Percentiles rank a stretch among this genome's conserved stretches.
Evolutionary conservation across 306 rosid species (phyloP).

Genomic region (Fagus crenata): DNA sequence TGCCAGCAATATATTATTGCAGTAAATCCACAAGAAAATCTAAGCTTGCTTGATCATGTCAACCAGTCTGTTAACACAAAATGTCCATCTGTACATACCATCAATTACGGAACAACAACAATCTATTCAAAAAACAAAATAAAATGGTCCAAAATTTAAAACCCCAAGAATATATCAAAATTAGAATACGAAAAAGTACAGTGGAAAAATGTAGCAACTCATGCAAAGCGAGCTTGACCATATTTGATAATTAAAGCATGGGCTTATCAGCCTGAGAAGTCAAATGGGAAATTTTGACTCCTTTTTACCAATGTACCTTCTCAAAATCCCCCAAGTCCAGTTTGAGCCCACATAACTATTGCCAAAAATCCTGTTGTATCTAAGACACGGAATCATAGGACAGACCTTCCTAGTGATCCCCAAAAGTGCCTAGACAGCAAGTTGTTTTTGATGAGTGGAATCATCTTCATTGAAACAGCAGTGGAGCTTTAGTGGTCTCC

Average conservation of each 20-base stretch:
- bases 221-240: background rate
- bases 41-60: background rate
- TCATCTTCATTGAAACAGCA: slow-evolving; percentile 80
- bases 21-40: background rate
- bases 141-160: background rate
- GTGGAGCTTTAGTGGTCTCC: slow-evolving; percentile 51
- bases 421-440: slow-evolving; percentile 58
- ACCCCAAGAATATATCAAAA: background rate
- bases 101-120: slow-evolving; percentile 5
- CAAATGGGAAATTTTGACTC: background rate
- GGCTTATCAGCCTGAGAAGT: background rate
- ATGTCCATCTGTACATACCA: slow-evolving; percentile 37
- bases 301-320: background rate
- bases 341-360: background rate
- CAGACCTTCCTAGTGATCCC: background rate
- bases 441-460: slow-evolving; percentile 66
- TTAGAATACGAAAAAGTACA: too few relatives aligned
- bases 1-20: background rate
- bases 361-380: background rate
- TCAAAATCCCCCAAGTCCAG: background rate
- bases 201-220: background rate
- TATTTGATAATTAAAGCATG: background rate
- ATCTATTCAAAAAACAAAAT: background rate
- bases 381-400: background rate
- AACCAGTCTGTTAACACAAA: slow-evolving; percentile 49